Base-by-base conservation (phyloP, 1,284 basidiomycete species). In the Volvariella surrecta region DNA sequence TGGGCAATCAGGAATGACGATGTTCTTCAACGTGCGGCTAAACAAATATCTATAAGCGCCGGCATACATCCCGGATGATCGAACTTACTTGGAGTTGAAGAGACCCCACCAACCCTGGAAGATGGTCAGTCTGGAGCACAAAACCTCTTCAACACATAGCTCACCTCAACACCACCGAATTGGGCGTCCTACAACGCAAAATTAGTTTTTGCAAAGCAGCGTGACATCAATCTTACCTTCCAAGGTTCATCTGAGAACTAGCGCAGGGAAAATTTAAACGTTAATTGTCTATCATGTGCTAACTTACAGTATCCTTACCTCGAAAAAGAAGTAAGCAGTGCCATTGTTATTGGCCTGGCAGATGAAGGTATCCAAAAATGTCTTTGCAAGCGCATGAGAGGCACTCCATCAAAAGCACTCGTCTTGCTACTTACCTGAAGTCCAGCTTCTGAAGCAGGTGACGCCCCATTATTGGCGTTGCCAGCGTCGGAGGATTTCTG, bases 191-290 rank as follows among this genome's bases (percentile, higher is more conserved):
- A 31, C 32, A 31, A 15, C 19, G 47, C 16, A 50, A 20, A 18
- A 2, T 40, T 24, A 13, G 24, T 8, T 39, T 24, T 30, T 21
- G 18, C 2, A 31, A 16, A 28, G 4, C 21, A 11, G 31, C 39
- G 3, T 11, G 13, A n/a, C 13, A 19, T 32, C 10, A 28, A 30
- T 46, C 58, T 42, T 42, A 66, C 66, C 56, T 95, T 93, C 91
- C 91, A 94, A n/a, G 71, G 65, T 62, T 95, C 89, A 58, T 95
- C 92, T 49, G 80, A 83, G 54, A 75, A 85, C 74, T 89, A 63
- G 57, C 39, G 28, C 9, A 18, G 31, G n/a, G 2, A n/a, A 11
- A 1, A 35, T 35, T 6, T 7, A 15, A 19, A 28, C 24, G 24
- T 28, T 28, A 28, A 6, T 28, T 6, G 24, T n/a, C n/a, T n/a